Evolutionary conservation across 2,329 filamentous ascomycete species (phyloP), one percentile per base, ranked within the genome.

Genomic region (Epichloe sibirici): DNA sequence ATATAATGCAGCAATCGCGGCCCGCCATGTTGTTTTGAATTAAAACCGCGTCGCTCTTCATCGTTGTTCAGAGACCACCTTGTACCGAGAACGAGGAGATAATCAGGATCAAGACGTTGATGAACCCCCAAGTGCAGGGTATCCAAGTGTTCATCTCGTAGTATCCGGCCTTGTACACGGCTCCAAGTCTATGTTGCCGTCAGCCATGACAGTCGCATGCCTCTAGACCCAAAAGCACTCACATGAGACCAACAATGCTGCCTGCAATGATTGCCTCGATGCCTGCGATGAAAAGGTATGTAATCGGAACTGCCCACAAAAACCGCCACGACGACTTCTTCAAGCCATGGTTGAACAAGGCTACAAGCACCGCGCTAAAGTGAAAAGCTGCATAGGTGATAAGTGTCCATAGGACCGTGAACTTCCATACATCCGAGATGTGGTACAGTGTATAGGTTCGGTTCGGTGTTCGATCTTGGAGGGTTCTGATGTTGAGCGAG

Each of bases 141-240:
- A 95, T 87, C 90, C 90, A 95, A 0, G 90, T 95, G 45, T 89
- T 91, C 89, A 95, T 93, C 61, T 83, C 77, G 65, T 91, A 95
- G 68, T 85, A 88, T 44, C 89, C 90, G 2, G 85, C 79, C 59
- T 82, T 79, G 64, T 95, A 95, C 38, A 91, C 80, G 8, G 85
- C 87, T 12, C 87, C 88, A 21, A 94, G 72, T 48, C 87, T 90
- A 15, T 25, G 43, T 86, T 90, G 21, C 9, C 15, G 37, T 43
- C 37, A 52, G 44, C 21, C 31, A 17, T 5, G 7, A 38, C 37
- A 45, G 46, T 48, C 15, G 11, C 17, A 45, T 17, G 50, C 15
- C 12, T 23, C 5, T 7, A 23, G 7, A n/a, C 15, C 7, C 11
- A 9, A 40, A 21, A 9, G 3, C 1, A 71, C 87, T 68, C 62